A percentile compares a stretch with the other conserved stretches of the same genome.
phyloP scores from a whole-genome alignment of 2,329 filamentous ascomycete genomes.

The Fonsecaea nubica region DNA sequence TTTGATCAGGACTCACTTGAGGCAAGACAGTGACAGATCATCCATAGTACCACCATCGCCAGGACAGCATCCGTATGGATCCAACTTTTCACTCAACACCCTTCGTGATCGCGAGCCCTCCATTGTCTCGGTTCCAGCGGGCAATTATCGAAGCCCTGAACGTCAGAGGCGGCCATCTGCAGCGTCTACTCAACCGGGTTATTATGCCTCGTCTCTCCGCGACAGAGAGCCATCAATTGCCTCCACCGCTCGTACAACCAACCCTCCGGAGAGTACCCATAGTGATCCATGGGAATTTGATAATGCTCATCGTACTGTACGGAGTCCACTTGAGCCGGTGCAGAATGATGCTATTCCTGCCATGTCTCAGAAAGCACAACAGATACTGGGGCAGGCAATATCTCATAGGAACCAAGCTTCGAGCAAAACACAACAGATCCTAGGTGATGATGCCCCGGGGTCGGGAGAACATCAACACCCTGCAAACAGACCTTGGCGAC shows the following conservation, averaged over 20 bases:
- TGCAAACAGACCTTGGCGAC: constrained; percentile 39
- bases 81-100: constrained; percentile 1
- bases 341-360: constrained; percentile 36
- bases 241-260: constrained; percentile 47
- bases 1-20: constrained; percentile 82
- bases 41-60: constrained; percentile 68
- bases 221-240: constrained; percentile 42
- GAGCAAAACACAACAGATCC: constrained; percentile 35
- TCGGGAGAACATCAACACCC: constrained; percentile 17
- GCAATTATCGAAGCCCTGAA: constrained; percentile 8
- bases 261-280: constrained; percentile 57
- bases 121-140: constrained; percentile 28
- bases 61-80: constrained; percentile 31
- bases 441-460: constrained; percentile 32
- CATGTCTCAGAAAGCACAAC: constrained; percentile 47
- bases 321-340: constrained; percentile 19
- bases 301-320: constrained; percentile 51
- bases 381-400: constrained; percentile 48
- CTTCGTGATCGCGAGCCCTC: constrained; percentile 36
- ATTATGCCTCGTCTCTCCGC: constrained; percentile 16
- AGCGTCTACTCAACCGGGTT: constrained; percentile 14
- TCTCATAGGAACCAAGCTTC: constrained; percentile 43
- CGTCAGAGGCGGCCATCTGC: constrained; percentile 40
- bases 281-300: constrained; percentile 64
- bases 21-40: constrained; percentile 79